A percentile compares a stretch with the other conserved stretches of the same genome.
Evolutionary conservation across 371 early-diverging fungal species (phyloP).

Genomic region (Lichtheimia corymbifera): DNA sequence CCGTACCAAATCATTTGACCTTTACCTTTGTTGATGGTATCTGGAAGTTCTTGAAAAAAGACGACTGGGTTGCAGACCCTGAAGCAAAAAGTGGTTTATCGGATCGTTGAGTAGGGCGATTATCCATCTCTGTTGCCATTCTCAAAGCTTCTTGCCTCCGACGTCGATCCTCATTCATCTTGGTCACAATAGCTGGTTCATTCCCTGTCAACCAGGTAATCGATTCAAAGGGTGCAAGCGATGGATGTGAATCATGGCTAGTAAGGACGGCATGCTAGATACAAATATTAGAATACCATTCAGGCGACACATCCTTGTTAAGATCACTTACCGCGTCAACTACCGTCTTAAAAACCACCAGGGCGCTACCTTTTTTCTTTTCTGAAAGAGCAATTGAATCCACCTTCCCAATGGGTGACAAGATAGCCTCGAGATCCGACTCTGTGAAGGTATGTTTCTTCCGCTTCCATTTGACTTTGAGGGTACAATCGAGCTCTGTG

Average conservation of each 20-base stretch:
- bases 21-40: slow-evolving; percentile 29
- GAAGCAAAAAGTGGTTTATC: slow-evolving; percentile 35
- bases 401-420: slow-evolving; percentile 32
- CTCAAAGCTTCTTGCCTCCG: slow-evolving; percentile 32
- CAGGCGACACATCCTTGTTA: neutral
- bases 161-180: slow-evolving; percentile 30
- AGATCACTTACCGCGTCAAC: slow-evolving; percentile 46
- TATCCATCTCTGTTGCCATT: slow-evolving; percentile 13
- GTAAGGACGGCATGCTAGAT: slow-evolving; percentile 45
- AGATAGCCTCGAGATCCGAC: slow-evolving; percentile 22
- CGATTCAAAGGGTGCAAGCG: slow-evolving; percentile 34
- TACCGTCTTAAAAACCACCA: slow-evolving; percentile 45
- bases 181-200: slow-evolving; percentile 46
- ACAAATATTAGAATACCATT: neutral
- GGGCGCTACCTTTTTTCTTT: slow-evolving; percentile 42
- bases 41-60: slow-evolving; percentile 35
- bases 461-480: slow-evolving; percentile 50
- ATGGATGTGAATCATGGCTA: slow-evolving; percentile 36
- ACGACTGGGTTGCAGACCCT: slow-evolving; percentile 15
- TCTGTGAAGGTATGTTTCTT: slow-evolving; percentile 40
- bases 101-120: slow-evolving; percentile 13
- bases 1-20: neutral
- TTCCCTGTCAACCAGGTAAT: slow-evolving; percentile 47
- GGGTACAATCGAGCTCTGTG: slow-evolving; percentile 41
- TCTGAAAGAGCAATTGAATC: slow-evolving; percentile 35